phyloP scores from a whole-genome alignment of 331 rosid species.

The Prunus yedoensis region DNA sequence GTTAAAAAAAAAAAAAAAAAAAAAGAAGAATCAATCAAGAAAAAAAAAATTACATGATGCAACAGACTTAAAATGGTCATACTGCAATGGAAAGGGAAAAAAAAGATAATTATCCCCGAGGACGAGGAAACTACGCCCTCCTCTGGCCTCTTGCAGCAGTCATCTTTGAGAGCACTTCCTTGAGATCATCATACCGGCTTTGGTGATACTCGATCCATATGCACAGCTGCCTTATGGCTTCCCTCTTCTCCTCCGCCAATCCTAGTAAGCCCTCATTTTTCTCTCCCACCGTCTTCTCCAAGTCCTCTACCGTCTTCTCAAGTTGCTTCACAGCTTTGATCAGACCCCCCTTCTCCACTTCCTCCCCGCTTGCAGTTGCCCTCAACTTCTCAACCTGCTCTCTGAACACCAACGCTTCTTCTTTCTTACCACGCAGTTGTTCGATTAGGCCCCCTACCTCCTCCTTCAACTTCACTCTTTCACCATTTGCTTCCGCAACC shows the following conservation, averaged over 20 bases:
- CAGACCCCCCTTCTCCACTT: constrained; percentile 58
- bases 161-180: constrained; percentile 54
- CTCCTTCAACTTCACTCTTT: constrained; percentile 43
- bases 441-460: constrained; percentile 35
- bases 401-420: constrained; percentile 36
- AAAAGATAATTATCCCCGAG: background rate
- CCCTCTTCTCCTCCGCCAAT: constrained; percentile 84
- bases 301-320: constrained; percentile 57
- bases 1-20: background rate
- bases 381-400: constrained; percentile 50
- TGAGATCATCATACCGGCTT: constrained; percentile 63
- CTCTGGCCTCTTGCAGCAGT: constrained; percentile 53
- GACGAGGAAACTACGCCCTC: constrained; percentile 31
- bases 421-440: constrained; percentile 49
- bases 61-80: background rate
- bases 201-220: constrained; percentile 85
- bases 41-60: background rate
- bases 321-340: constrained; percentile 48
- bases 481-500: constrained; percentile 41
- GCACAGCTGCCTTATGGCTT: constrained; percentile 91
- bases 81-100: background rate
- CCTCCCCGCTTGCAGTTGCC: constrained; percentile 55
- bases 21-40: constrained; percentile 6
- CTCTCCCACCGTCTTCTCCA: constrained; percentile 63
- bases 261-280: constrained; percentile 55